Base-by-base conservation (phyloP, 371 early-diverging fungal species). In the Funneliformis caledonium region DNA sequence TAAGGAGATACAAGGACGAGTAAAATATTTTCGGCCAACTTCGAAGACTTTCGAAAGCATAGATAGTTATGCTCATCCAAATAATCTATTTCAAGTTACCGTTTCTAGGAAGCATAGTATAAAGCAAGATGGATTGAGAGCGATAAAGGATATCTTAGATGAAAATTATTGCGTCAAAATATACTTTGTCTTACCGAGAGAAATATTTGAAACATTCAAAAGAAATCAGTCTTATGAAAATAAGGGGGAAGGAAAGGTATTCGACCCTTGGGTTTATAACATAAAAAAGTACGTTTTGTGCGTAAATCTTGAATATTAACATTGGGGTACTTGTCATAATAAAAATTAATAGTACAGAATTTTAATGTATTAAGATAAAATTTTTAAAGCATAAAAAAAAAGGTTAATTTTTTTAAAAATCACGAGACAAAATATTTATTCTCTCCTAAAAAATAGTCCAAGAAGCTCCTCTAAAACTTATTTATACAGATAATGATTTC, bases 81-180 rank as follows among this genome's bases (percentile, higher is more conserved):
- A 50, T 65, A 65, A 65, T 65, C 65, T 65, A 65, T 65, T 65
- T 65, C 65, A 65, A 65, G 65, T 65, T 10, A 64, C 64, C 6
- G 14, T 64, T 64, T 22, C 14, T 64, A 64, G 10, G 26, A 64
- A 64, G 64, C 10, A 33, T 64, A 65, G 65, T 65, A 65, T 65
- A 26, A 65, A 65, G 65, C 65, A 65, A 65, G n/a, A 65, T 31
- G 65, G 22, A 65, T 65, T 65, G 14, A 65, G 65, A 64, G 64
- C 14, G 7, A 64, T 64, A 31, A 22, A 64, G 22, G 64, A 64
- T 64, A 33, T 64, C 22, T 64, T 64, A n/a, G 64, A 64, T 64
- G 22, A 31, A 64, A 64, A 33, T 31, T 22, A 10, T 31, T 11
- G 37, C 22, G 64, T 64, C 64, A 6, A 11, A 1, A 64, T 64